These are phyloP conservation scores for Heracleum sosnowskyi DNA, from an alignment of 129 eudicot genomes.

Conservation along the genomic window DNA sequence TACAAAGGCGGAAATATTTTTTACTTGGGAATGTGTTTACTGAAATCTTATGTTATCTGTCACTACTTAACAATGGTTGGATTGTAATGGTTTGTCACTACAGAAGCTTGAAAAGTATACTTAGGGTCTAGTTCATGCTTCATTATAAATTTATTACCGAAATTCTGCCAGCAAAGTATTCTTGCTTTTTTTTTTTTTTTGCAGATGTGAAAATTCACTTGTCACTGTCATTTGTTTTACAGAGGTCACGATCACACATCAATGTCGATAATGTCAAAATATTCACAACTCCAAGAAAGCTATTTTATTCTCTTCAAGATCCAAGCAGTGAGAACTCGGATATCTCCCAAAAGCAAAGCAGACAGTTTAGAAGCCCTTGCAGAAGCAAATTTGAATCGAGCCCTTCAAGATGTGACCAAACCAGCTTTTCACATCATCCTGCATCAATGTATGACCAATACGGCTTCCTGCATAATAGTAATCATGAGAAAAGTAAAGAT, in stretches of 20 bases:
- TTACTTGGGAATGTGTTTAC: background rate
- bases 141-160: background rate
- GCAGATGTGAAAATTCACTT: background rate
- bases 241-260: constrained; percentile 45
- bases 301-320: constrained; percentile 71
- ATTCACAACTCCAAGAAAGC: constrained; percentile 68
- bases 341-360: constrained; percentile 32
- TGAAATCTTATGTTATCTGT: background rate
- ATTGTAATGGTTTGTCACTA: background rate
- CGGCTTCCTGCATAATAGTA: constrained; percentile 20
- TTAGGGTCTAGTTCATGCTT: background rate
- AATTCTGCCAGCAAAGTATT: background rate
- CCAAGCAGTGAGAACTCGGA: constrained; percentile 30
- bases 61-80: background rate
- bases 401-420: constrained; percentile 33
- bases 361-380: constrained; percentile 45
- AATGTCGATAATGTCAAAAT: constrained; percentile 55
- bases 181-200: no score
- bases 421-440: constrained; percentile 25
- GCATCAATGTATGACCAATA: constrained; percentile 32
- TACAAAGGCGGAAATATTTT: background rate
- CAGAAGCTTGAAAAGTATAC: background rate
- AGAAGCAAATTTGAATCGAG: constrained; percentile 32
- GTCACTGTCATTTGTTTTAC: constrained; percentile 16
- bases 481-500: constrained; percentile 23